Conservation (phyloP, 2,329 filamentous ascomycete species). For the Fusarium avenaceum region DNA sequence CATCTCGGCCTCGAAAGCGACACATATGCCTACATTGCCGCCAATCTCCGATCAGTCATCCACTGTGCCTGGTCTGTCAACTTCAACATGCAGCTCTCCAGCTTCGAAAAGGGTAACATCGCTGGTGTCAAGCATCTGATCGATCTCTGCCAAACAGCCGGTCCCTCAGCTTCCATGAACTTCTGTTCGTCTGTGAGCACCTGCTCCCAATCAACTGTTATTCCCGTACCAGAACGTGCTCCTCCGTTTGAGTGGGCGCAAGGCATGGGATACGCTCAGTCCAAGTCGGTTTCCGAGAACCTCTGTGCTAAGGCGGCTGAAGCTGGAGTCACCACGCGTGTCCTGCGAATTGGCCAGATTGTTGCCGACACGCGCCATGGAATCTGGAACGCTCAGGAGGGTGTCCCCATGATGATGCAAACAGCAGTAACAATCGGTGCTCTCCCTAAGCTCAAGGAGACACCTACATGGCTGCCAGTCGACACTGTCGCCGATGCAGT, state of each 20-base stretch:
- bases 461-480: slow-evolving; percentile 57
- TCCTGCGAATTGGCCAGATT: slow-evolving; percentile 61
- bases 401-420: slow-evolving; percentile 63
- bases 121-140: slow-evolving; percentile 61
- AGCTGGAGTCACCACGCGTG: slow-evolving; percentile 52
- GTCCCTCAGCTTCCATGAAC: slow-evolving; percentile 55
- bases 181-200: slow-evolving; percentile 62
- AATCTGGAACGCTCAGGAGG: slow-evolving; percentile 64
- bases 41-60: slow-evolving; percentile 59
- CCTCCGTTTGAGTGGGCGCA: slow-evolving; percentile 55
- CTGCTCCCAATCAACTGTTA: slow-evolving; percentile 52
- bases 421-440: slow-evolving; percentile 61
- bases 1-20: slow-evolving; percentile 56
- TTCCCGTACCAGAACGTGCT: slow-evolving; percentile 47
- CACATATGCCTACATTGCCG: slow-evolving; percentile 46
- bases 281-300: slow-evolving; percentile 63
- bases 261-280: slow-evolving; percentile 65
- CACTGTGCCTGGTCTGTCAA: slow-evolving; percentile 69
- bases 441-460: slow-evolving; percentile 59
- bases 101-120: slow-evolving; percentile 63
- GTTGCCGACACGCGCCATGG: slow-evolving; percentile 61
- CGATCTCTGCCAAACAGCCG: slow-evolving; percentile 55
- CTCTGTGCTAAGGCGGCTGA: slow-evolving; percentile 52
- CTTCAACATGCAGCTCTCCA: slow-evolving; percentile 64
- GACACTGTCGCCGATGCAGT: slow-evolving; percentile 54